Conservation (phyloP, 1,284 basidiomycete species). For the Rhodotorula sp. region DNA sequence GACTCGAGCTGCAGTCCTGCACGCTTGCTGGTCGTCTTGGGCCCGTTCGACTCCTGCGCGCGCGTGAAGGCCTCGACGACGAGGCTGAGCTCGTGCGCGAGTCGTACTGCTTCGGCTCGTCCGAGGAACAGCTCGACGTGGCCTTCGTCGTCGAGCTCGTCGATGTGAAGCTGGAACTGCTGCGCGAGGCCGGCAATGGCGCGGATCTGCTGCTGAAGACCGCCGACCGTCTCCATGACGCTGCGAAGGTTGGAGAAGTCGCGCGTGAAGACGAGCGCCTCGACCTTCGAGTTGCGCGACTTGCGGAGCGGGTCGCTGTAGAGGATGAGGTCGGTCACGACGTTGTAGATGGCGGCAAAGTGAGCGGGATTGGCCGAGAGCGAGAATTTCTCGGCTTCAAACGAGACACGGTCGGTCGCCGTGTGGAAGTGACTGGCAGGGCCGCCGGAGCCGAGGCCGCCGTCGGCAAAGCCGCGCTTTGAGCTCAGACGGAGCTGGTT, state of each 20-base stretch:
- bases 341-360: constrained; percentile 82
- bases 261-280: constrained; percentile 84
- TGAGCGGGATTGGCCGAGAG: constrained; percentile 85
- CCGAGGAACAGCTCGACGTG: constrained; percentile 61
- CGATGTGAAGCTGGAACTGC: constrained; percentile 48
- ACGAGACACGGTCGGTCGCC: constrained; percentile 60
- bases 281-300: constrained; percentile 70
- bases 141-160: constrained; percentile 58
- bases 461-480: constrained; percentile 12
- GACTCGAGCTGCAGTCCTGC: constrained; percentile 80
- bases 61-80: constrained; percentile 86
- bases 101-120: constrained; percentile 71
- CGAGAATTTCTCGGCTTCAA: constrained; percentile 81
- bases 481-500: constrained; percentile 81
- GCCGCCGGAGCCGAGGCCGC: constrained; percentile 13
- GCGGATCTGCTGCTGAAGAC: constrained; percentile 74
- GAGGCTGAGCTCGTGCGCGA: constrained; percentile 78
- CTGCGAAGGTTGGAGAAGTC: constrained; percentile 79
- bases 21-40: constrained; percentile 31
- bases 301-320: constrained; percentile 86
- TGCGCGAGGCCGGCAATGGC: constrained; percentile 56
- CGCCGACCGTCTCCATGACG: constrained; percentile 68
- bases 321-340: constrained; percentile 82
- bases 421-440: constrained; percentile 34
- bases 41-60: constrained; percentile 68